Percentiles rank a stretch among this genome's conserved stretches.
Evolutionary conservation across 169 alveolate species (phyloP).

Genomic region (Plasmodium adleri): DNA sequence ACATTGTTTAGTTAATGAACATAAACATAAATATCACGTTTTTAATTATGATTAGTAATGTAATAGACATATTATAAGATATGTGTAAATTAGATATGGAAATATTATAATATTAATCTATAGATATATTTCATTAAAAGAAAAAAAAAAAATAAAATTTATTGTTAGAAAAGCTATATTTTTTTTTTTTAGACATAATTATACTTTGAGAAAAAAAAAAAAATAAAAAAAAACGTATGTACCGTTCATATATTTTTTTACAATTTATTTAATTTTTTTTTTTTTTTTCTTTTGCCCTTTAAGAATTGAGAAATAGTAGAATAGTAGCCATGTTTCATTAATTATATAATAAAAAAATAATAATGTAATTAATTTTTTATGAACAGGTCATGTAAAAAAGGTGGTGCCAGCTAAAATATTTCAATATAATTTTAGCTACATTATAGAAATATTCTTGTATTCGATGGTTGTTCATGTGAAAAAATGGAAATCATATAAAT

Average conservation of each 20-base stretch:
- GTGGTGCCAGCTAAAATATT: constrained; percentile 23
- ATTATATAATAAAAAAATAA: constrained; percentile 7
- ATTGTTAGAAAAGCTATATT: no score
- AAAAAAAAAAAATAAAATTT: no score
- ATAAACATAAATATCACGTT: no score
- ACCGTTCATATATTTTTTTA: constrained; percentile 25
- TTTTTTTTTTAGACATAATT: no score
- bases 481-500: not conserved
- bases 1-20: no score
- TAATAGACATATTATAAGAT: no score
- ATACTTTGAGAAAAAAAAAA: constrained; percentile 8
- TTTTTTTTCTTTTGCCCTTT: no score
- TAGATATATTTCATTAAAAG: no score
- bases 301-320: constrained; percentile 2
- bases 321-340: constrained; percentile 1
- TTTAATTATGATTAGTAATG: no score
- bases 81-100: no score
- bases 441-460: not conserved
- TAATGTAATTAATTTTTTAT: constrained; percentile 18
- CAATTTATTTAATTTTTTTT: not conserved
- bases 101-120: no score
- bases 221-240: constrained; percentile 27
- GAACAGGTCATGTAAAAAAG: constrained; percentile 46
- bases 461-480: constrained; percentile 9
- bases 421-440: constrained; percentile 22